Evolutionary conservation across 164 flowering plant species (phyloP), one percentile per base, ranked within the genome.

Genomic region (Brasenia schreberi): DNA sequence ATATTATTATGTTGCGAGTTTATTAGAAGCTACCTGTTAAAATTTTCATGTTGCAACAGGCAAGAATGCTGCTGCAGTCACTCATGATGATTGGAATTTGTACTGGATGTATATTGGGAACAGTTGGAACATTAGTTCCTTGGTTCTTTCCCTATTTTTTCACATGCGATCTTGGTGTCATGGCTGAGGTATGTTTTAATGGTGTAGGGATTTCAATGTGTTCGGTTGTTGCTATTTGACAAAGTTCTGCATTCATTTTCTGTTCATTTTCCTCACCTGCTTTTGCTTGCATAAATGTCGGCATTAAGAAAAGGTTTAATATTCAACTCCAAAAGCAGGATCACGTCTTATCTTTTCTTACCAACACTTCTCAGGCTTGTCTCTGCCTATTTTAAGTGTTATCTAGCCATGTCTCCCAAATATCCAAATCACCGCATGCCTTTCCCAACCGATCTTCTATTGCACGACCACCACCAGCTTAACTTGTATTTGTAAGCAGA

Each of bases 41-140:
- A 19, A 6, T 65, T 64, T 59, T 39, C 42, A 18, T 45, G 53
- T 45, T 17, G 9, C 67, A 74, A 23, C 89, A 91, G 97, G 96
- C 91, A 49, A 80, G 87, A 64, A 72, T 61, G 74, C 80, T 94
- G 61, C 76, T 94, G 61, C 88, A 86, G 80, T 87, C 99, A 52
- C 94, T 94, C 19, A 67, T 94, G 63, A 76, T 85, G 19, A 89
- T 94, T 76, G 99, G 99, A 65, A 81, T 81, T 18, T 72, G 82
- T 65, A 67, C 73, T 69, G 99, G 99, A 67, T 43, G 83, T 43
- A 33, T 79, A 33, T 68, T 89, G 43, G 97, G 96, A 62, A 61
- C 69, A 4, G 45, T 85, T 70, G 99, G 96, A 68, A 83, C 86
- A 61, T 77, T 74, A 18, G 74, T 89, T 65, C 96, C 97, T 65